phyloP scores from a whole-genome alignment of 192 early-diverging fungal genomes.

The Podila minutissima region DNA sequence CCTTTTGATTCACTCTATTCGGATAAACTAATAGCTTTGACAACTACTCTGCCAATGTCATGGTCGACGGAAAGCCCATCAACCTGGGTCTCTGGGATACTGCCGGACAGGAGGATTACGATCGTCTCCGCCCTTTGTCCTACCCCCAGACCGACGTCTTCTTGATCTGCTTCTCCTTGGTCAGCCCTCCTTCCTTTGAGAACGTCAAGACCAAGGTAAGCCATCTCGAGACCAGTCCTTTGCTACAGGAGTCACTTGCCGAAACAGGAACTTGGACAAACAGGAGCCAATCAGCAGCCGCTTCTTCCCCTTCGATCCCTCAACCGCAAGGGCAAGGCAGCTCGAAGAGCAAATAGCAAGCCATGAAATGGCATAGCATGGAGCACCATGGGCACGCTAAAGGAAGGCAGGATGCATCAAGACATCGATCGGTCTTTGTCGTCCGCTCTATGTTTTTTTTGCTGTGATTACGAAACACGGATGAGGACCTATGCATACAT shows the following conservation, averaged over 20 bases:
- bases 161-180: conserved; percentile 97
- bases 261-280: neutral
- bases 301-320: too few relatives aligned
- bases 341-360: too few relatives aligned
- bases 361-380: too few relatives aligned
- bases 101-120: conserved; percentile 99
- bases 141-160: conserved; percentile 99
- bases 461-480: neutral
- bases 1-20: too few relatives aligned
- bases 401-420: too few relatives aligned
- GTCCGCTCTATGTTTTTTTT: too few relatives aligned
- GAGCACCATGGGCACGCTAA: too few relatives aligned
- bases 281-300: too few relatives aligned
- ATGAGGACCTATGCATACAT: neutral
- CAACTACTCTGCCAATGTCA: conserved; percentile 99
- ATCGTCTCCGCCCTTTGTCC: conserved; percentile 95
- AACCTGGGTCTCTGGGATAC: conserved; percentile 99
- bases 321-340: too few relatives aligned
- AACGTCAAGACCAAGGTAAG: conserved; percentile 95
- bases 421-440: too few relatives aligned
- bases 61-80: conserved; percentile 99
- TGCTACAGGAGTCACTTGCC: neutral
- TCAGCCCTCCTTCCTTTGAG: conserved; percentile 95
- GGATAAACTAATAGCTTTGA: conserved; percentile 75
- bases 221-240: neutral